A percentile compares a stretch with the other conserved stretches of the same genome.
These are phyloP conservation scores for Aureobasidium sp. DNA, from an alignment of 2,329 filamentous ascomycete species.

Conservation along the genomic window DNA sequence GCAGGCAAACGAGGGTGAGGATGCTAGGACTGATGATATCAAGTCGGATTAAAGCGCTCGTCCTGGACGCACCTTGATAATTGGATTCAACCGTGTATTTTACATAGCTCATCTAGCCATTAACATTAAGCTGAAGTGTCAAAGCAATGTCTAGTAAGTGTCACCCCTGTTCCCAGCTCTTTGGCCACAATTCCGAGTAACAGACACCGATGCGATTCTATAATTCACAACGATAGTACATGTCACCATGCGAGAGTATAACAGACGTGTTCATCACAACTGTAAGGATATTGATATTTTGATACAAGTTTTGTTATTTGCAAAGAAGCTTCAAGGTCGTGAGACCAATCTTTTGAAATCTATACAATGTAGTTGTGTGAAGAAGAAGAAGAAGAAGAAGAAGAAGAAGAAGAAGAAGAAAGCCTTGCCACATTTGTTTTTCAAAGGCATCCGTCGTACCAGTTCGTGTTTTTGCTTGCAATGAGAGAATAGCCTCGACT, in stretches of 20 bases:
- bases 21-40: background rate
- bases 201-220: background rate
- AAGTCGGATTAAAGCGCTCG: too few relatives aligned
- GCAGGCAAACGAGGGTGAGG: background rate
- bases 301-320: background rate
- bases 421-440: background rate
- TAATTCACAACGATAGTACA: background rate
- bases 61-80: too few relatives aligned
- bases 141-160: too few relatives aligned
- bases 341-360: background rate
- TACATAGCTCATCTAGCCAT: too few relatives aligned
- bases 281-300: background rate
- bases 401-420: background rate
- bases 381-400: background rate
- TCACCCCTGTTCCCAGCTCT: too few relatives aligned
- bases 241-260: background rate
- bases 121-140: too few relatives aligned
- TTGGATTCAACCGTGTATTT: too few relatives aligned
- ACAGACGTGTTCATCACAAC: too few relatives aligned
- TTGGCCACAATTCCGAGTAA: too few relatives aligned
- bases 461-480: background rate
- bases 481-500: slow-evolving; percentile 4
- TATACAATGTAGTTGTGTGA: background rate
- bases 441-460: background rate
- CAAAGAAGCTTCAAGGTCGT: background rate